These are phyloP conservation scores for Pinus tabuliformis DNA, from an alignment of 75 land plant genomes.

Conservation along the genomic window DNA sequence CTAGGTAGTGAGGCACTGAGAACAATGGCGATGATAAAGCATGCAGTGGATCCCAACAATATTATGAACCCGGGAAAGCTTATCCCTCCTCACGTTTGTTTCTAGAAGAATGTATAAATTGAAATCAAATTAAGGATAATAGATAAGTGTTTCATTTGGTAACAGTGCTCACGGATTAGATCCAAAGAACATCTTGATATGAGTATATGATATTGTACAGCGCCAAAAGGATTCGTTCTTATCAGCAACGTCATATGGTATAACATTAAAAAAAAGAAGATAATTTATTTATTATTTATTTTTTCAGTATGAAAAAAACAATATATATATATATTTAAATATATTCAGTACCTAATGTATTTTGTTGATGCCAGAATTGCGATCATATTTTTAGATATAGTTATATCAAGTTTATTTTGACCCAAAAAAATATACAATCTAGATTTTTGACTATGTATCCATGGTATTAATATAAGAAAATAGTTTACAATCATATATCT, in stretches of 20 bases:
- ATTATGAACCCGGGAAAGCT: constrained; percentile 99
- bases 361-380: too few relatives aligned
- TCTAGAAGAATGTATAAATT: constrained; percentile 14
- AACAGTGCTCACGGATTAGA: neutral
- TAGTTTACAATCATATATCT: too few relatives aligned
- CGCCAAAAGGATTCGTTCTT: neutral
- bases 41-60: constrained; percentile 86
- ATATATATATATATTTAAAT: too few relatives aligned
- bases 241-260: neutral
- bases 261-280: too few relatives aligned
- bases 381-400: too few relatives aligned
- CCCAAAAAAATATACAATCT: too few relatives aligned
- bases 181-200: neutral
- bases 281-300: too few relatives aligned
- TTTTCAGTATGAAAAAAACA: too few relatives aligned
- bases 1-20: constrained; percentile 70
- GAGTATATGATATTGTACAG: neutral
- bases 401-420: too few relatives aligned
- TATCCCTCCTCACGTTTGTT: constrained; percentile 84
- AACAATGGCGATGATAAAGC: constrained; percentile 88
- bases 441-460: too few relatives aligned
- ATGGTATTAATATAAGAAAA: too few relatives aligned
- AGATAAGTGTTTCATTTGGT: neutral
- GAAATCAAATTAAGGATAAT: neutral
- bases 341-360: too few relatives aligned